Evolutionary conservation across 768 basidiomycete species (phyloP).

Genomic region (Omphalotus guepiniiformis): DNA sequence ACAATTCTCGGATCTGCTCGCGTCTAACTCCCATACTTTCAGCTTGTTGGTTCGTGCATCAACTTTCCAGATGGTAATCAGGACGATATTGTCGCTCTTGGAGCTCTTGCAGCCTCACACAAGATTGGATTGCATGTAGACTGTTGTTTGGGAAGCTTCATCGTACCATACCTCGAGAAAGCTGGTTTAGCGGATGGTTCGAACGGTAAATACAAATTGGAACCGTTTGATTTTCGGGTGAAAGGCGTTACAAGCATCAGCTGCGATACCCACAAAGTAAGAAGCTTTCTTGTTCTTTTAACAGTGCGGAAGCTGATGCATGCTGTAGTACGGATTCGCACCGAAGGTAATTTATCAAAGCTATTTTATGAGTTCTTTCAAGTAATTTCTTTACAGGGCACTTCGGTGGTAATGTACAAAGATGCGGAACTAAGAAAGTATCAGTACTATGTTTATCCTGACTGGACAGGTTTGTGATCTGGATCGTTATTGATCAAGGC

Average conservation of each 20-base stretch:
- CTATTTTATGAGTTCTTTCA: slow-evolving; percentile 1
- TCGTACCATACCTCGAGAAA: slow-evolving; percentile 86
- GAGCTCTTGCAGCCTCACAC: slow-evolving; percentile 64
- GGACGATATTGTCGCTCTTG: slow-evolving; percentile 81
- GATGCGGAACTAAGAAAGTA: slow-evolving; percentile 67
- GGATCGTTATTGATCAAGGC: background rate
- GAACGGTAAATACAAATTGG: slow-evolving; percentile 50
- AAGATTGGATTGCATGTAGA: slow-evolving; percentile 91
- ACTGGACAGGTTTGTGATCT: slow-evolving; percentile 61
- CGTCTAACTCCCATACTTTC: slow-evolving; percentile 4
- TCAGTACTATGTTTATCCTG: slow-evolving; percentile 84
- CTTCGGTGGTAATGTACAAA: slow-evolving; percentile 94
- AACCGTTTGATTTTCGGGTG: slow-evolving; percentile 87
- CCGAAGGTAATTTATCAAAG: slow-evolving; percentile 64
- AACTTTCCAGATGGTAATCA: slow-evolving; percentile 86
- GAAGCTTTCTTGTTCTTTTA: slow-evolving; percentile 1
- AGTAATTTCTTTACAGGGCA: slow-evolving; percentile 47
- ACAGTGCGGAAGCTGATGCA: slow-evolving; percentile 6
- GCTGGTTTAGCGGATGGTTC: slow-evolving; percentile 64
- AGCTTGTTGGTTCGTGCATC: slow-evolving; percentile 83
- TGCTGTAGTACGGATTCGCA: slow-evolving; percentile 79
- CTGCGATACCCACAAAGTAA: slow-evolving; percentile 93
- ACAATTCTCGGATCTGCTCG: background rate
- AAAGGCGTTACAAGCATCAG: slow-evolving; percentile 91
- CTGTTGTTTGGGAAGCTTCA: slow-evolving; percentile 91